Base-by-base conservation (phyloP, 176 grass and related monocot species). In the Avena insularis region DNA sequence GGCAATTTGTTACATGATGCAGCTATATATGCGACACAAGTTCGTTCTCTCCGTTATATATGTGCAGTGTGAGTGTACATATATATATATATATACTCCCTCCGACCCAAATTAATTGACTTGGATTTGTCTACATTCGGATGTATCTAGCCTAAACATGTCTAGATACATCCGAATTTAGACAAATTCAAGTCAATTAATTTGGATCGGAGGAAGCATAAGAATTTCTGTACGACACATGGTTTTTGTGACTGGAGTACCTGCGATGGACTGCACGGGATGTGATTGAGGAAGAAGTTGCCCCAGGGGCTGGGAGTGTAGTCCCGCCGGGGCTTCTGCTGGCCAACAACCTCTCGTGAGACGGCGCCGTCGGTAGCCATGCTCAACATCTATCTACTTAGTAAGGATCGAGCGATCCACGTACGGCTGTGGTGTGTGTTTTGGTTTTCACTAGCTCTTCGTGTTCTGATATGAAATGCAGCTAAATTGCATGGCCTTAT, bases 291-390 rank as follows among this genome's bases (percentile, higher is more conserved):
- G 71, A 74, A 49, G 71, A 74, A 74, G 2, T 47, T 47, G 43
- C 71, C 71, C 71, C 71, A 74, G 45, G 71, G 71, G 45, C 71
- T 74, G 0, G 71, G 70, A n/a, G 71, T 74, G 71, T 48, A 74
- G 8, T 10, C 61, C 23, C 21, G 43, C 12, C 5, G 43, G 43
- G 71, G 71, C 71, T 49, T 74, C 11, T 74, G 71, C 71, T 48
- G 11, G 20, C 48, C n/a, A 43, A 40, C 38, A 11, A 48, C 20
- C 45, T 74, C 71, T 46, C 46, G 11, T 8, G 43, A 47, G 43
- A 29, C 27, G 10, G 61, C 61, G 11, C 61, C 1, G 1, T 64
- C 23, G 21, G 11, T 29, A 64, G 23, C 61, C 61, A 29, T 64
- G 61, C 3, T 64, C 61, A 64, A 64, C 23, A 60, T 64, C 23